Conservation (phyloP, 805 yeast species). For the Starmerella potacharoeniae region DNA sequence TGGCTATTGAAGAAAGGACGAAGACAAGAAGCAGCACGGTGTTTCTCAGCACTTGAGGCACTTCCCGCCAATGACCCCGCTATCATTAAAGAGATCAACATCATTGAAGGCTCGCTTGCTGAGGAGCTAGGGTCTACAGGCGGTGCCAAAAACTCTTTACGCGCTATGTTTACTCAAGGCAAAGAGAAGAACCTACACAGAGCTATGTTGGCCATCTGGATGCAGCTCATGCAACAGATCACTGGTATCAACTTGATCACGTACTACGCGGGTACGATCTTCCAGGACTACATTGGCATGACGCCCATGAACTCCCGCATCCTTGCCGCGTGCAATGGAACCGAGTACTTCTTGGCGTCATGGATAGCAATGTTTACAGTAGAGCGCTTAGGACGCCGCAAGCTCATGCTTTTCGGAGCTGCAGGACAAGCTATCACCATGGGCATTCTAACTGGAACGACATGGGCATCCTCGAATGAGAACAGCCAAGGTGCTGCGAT, state of each 20-base stretch:
- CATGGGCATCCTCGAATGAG: constrained; percentile 29
- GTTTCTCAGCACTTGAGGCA: constrained; percentile 38
- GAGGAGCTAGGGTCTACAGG: constrained; percentile 6
- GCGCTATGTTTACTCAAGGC: constrained; percentile 33
- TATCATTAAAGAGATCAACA: constrained; percentile 7
- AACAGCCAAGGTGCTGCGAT: constrained; percentile 35
- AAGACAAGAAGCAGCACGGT: constrained; percentile 34
- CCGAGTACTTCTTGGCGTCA: constrained; percentile 32
- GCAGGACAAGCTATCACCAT: constrained; percentile 34
- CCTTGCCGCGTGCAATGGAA: constrained; percentile 36
- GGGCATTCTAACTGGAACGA: constrained; percentile 23
- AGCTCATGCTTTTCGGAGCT: constrained; percentile 25
- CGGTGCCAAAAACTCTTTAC: constrained; percentile 4
- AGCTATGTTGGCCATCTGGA: constrained; percentile 33
- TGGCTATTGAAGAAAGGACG: constrained; percentile 58
- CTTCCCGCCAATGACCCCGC: constrained; percentile 7
- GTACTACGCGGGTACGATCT: constrained; percentile 47
- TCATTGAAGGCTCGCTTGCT: constrained; percentile 13
- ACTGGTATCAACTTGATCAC: constrained; percentile 48
- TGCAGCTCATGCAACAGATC: constrained; percentile 25
- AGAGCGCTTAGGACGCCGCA: constrained; percentile 45
- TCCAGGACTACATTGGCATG: constrained; percentile 38
- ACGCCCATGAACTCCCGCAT: constrained; percentile 33
- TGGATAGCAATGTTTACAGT: constrained; percentile 45
- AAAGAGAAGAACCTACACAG: constrained; percentile 21